phyloP scores from a whole-genome alignment of 1,284 basidiomycete genomes.

The Paramarasmius palmivorus region DNA sequence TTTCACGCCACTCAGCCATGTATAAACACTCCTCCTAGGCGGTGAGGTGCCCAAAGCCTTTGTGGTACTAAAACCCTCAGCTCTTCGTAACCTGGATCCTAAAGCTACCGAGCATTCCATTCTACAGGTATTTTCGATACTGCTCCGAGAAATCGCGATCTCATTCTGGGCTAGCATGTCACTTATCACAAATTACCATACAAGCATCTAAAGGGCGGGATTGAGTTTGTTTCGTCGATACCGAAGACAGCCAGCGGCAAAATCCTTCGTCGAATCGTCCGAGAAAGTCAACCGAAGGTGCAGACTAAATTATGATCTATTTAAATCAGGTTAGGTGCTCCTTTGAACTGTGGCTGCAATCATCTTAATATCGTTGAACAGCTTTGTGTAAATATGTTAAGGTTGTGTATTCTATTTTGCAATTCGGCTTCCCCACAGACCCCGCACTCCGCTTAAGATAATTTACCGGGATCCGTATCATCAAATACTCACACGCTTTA shows the following conservation, averaged over 20 bases:
- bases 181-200: slow-evolving; percentile 30
- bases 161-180: slow-evolving; percentile 18
- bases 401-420: too few relatives aligned
- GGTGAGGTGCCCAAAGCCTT: slow-evolving; percentile 66
- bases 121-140: background rate
- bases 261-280: slow-evolving; percentile 30
- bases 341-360: too few relatives aligned
- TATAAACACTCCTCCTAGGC: background rate
- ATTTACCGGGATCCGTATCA: background rate
- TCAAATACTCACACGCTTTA: background rate
- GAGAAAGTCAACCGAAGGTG: slow-evolving; percentile 20
- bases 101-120: background rate
- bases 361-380: too few relatives aligned
- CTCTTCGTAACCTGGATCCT: background rate
- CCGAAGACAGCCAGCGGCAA: slow-evolving; percentile 42
- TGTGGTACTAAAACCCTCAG: slow-evolving; percentile 40
- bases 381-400: too few relatives aligned
- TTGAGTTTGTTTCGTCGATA: slow-evolving; percentile 38
- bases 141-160: background rate
- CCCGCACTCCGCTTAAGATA: too few relatives aligned
- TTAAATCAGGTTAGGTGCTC: background rate
- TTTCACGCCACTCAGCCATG: background rate
- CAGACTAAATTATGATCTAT: slow-evolving; percentile 5
- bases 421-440: too few relatives aligned
- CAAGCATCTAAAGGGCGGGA: slow-evolving; percentile 39